These are phyloP conservation scores for Torrubiella hemipterigena DNA, from an alignment of 2,329 filamentous ascomycete genomes.

Conservation along the genomic window DNA sequence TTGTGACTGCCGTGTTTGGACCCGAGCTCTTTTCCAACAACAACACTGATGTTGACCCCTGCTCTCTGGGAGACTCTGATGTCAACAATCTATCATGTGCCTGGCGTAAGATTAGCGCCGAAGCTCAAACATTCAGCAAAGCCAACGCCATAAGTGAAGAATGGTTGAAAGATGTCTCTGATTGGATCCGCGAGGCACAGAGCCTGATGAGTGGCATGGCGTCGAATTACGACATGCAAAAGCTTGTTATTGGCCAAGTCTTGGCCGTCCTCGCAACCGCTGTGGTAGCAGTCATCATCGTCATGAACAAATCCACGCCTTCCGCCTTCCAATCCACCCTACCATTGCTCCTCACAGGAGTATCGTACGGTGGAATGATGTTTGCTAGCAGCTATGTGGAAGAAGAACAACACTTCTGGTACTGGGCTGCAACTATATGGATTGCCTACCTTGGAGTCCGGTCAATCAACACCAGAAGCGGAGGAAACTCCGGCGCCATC, in stretches of 20 bases:
- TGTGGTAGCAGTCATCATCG: constrained; percentile 26
- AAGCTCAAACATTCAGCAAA: constrained; percentile 12
- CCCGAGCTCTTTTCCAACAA: constrained; percentile 24
- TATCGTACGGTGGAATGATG: constrained; percentile 77
- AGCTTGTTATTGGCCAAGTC: constrained; percentile 37
- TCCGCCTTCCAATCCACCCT: neutral
- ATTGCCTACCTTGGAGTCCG: constrained; percentile 39
- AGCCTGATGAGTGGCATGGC: constrained; percentile 76
- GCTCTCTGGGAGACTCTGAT: constrained; percentile 20
- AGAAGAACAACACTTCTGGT: constrained; percentile 98
- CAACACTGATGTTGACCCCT: constrained; percentile 24
- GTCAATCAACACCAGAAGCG: constrained; percentile 24
- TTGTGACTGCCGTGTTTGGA: constrained; percentile 63
- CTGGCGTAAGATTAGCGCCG: constrained; percentile 36
- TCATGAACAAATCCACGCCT: constrained; percentile 1
- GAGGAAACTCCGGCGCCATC: constrained; percentile 17
- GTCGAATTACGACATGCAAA: constrained; percentile 74
- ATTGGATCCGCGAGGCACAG: constrained; percentile 64
- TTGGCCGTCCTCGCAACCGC: constrained; percentile 23
- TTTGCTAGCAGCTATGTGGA: constrained; percentile 97
- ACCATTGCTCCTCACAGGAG: constrained; percentile 37
- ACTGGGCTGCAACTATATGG: constrained; percentile 74
- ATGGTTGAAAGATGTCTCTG: constrained; percentile 31
- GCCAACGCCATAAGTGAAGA: constrained; percentile 18
- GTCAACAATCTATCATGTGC: constrained; percentile 54